Percentiles rank a stretch among this genome's conserved stretches.
Evolutionary conservation across 2,329 filamentous ascomycete genomes (phyloP).

Genomic region (Diaporthe batatas): DNA sequence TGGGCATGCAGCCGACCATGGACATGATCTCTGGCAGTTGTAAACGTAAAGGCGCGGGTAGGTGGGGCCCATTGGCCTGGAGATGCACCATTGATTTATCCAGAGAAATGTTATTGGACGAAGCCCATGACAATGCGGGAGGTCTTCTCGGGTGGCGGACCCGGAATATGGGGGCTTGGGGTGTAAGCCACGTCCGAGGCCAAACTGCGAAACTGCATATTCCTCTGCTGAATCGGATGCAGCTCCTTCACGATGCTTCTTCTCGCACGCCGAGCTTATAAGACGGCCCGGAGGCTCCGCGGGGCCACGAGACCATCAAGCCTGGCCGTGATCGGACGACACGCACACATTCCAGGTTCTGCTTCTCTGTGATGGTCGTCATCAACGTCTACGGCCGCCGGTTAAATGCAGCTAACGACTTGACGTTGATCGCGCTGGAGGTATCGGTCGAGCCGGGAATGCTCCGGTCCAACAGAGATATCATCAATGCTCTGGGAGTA

Average conservation of each 20-base stretch:
- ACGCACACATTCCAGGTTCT: background rate
- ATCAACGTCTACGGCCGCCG: conserved; percentile 10
- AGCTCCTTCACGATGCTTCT: conserved; percentile 2
- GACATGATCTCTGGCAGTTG: conserved; percentile 33
- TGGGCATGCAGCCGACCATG: conserved; percentile 22
- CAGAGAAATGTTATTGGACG: conserved; percentile 30
- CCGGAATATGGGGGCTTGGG: background rate
- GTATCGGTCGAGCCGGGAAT: background rate
- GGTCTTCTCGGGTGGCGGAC: background rate
- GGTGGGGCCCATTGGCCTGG: background rate
- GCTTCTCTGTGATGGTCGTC: background rate
- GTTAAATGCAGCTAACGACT: conserved; percentile 9
- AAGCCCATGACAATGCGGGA: background rate
- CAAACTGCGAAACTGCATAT: background rate
- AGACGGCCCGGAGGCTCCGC: background rate
- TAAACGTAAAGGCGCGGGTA: conserved; percentile 1
- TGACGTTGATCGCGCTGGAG: background rate
- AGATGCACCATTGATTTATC: conserved; percentile 35
- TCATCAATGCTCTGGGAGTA: background rate
- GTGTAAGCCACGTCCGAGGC: background rate
- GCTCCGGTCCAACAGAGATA: background rate
- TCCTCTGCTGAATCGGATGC: background rate
- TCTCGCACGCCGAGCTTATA: background rate
- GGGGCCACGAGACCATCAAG: background rate
- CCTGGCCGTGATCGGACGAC: conserved; percentile 5